Evolutionary conservation across 75 land plant species (phyloP).

Genomic region (Cryptomeria japonica): DNA sequence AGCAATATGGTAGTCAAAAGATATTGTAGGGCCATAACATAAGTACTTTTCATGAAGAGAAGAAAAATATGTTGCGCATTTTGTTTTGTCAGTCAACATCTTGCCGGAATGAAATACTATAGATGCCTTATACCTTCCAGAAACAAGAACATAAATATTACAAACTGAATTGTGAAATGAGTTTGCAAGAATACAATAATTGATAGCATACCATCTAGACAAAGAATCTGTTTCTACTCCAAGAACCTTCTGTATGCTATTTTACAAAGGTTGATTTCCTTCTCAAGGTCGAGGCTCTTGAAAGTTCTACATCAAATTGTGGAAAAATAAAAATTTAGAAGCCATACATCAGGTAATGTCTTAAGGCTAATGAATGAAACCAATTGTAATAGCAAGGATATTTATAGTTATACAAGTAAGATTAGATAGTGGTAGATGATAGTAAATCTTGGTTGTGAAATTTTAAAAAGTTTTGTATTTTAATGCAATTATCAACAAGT

Average conservation of each 20-base stretch:
- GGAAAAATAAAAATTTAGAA: not conserved
- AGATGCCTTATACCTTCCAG: not conserved
- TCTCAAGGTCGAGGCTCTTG: conserved; percentile 44
- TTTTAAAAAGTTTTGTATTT: not conserved
- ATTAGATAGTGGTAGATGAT: not conserved
- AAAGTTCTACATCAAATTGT: conserved; percentile 42
- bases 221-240: conserved; percentile 52
- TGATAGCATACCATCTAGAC: conserved; percentile 71
- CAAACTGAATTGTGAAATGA: not conserved
- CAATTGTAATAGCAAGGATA: not conserved
- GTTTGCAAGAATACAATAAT: not conserved
- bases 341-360: not conserved
- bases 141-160: not conserved
- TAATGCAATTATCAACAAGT: not conserved
- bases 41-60: not conserved
- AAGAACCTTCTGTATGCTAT: conserved; percentile 58
- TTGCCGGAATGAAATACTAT: not conserved
- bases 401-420: not conserved
- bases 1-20: not conserved
- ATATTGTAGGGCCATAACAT: not conserved
- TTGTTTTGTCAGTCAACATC: no score
- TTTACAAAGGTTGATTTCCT: conserved; percentile 79
- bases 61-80: no score
- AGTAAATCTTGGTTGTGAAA: not conserved
- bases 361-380: not conserved